Conservation (phyloP, 306 rosid genomes). For the Carpinus fangiana region DNA sequence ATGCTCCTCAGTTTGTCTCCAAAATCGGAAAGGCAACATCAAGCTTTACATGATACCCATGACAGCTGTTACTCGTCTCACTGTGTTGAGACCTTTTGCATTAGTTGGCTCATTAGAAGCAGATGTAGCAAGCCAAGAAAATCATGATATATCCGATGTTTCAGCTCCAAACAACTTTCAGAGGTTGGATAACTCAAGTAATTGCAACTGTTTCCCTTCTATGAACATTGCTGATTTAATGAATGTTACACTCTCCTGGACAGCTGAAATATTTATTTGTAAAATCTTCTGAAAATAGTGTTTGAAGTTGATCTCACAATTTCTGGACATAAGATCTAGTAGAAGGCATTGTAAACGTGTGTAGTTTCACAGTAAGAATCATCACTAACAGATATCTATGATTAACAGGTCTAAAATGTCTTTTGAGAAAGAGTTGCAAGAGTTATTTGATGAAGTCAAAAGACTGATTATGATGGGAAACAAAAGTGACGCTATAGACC, state of each 20-base stretch:
- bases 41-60: constrained; percentile 50
- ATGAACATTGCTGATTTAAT: constrained; percentile 20
- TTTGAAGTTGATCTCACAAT: constrained; percentile 8
- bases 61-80: constrained; percentile 26
- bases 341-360: not conserved
- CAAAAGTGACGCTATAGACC: constrained; percentile 55
- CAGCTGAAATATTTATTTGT: not conserved
- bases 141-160: constrained; percentile 33
- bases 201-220: constrained; percentile 11
- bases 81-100: constrained; percentile 31
- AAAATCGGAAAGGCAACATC: constrained; percentile 27
- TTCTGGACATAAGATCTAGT: not conserved
- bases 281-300: not conserved
- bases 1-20: constrained; percentile 41
- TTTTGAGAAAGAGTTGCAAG: constrained; percentile 67
- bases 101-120: constrained; percentile 46
- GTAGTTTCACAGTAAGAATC: not conserved
- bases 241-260: not conserved
- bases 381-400: not conserved
- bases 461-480: constrained; percentile 63
- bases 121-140: constrained; percentile 19
- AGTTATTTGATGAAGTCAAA: constrained; percentile 75
- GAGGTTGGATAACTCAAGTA: constrained; percentile 45
- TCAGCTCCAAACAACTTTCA: constrained; percentile 41
- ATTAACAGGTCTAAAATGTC: constrained; percentile 28